A percentile compares a stretch with the other conserved stretches of the same genome.
phyloP scores from a whole-genome alignment of 352 stramenopile species.

The Vaucheria bursata region DNA sequence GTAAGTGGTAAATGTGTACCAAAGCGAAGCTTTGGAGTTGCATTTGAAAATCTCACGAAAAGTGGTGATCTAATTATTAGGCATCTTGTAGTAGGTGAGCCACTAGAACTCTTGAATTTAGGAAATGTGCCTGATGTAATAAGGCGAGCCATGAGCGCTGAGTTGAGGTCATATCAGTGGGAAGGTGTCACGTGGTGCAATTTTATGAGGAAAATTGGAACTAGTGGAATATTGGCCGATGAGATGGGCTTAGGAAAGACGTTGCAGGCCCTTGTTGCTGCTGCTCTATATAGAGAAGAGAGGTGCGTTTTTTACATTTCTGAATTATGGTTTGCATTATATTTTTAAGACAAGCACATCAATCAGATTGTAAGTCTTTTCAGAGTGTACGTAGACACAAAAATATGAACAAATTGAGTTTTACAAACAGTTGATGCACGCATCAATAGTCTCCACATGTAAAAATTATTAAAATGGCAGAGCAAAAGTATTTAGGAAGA shows the following conservation, averaged over 20 bases:
- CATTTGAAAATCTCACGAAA: neutral
- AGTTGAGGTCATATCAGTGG: conserved; percentile 44
- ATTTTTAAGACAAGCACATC: no score
- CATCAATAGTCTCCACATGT: no score
- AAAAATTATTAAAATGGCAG: no score
- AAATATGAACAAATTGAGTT: no score
- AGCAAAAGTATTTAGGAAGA: no score
- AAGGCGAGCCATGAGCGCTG: neutral
- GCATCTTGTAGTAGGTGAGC: conserved; percentile 37
- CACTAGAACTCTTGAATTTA: conserved; percentile 19
- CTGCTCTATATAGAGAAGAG: conserved; percentile 57
- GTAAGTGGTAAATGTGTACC: neutral
- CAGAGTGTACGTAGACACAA: no score
- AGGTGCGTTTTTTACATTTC: conserved; percentile 28
- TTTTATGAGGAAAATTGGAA: conserved; percentile 38
- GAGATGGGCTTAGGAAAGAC: conserved; percentile 82
- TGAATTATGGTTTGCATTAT: no score
- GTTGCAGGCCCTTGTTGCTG: conserved; percentile 76
- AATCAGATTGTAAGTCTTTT: no score
- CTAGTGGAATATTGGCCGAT: conserved; percentile 43
- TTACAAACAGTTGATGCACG: no score
- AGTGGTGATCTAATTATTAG: conserved; percentile 22
- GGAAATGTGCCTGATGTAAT: conserved; percentile 8
- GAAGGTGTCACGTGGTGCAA: conserved; percentile 44
- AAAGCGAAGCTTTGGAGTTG: neutral